Percentiles rank a stretch among this genome's conserved stretches.
Evolutionary conservation across 2,329 filamentous ascomycete species (phyloP).

Genomic region (Xylaria sp.): DNA sequence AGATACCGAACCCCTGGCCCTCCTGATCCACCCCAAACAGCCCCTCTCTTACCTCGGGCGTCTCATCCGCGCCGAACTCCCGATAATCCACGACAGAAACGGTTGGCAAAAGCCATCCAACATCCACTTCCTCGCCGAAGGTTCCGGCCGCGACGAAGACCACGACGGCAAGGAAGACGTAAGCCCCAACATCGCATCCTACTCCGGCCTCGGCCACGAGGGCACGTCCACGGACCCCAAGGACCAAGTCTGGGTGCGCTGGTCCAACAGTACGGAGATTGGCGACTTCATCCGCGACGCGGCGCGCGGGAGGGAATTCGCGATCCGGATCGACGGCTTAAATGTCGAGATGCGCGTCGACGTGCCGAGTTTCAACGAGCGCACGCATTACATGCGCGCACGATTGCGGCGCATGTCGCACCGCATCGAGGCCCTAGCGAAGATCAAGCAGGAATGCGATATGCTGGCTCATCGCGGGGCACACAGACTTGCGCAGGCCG

Average conservation of each 20-base stretch:
- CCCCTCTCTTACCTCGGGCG: constrained; percentile 86
- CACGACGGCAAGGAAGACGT: constrained; percentile 32
- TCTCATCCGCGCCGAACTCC: constrained; percentile 81
- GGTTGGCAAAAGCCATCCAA: constrained; percentile 64
- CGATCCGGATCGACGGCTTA: constrained; percentile 71
- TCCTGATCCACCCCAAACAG: constrained; percentile 84
- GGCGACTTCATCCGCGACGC: constrained; percentile 93
- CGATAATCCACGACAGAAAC: constrained; percentile 58
- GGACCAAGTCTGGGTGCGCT: constrained; percentile 69
- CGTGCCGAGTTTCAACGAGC: constrained; percentile 81
- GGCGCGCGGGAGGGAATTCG: constrained; percentile 76
- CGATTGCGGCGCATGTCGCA: constrained; percentile 66
- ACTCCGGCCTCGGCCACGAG: constrained; percentile 65
- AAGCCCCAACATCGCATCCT: constrained; percentile 55
- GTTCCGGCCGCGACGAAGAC: constrained; percentile 47
- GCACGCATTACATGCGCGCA: constrained; percentile 83
- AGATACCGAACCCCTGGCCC: constrained; percentile 74
- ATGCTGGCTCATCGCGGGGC: constrained; percentile 68
- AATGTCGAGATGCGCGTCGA: constrained; percentile 63
- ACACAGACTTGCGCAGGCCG: constrained; percentile 72
- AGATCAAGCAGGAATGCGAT: constrained; percentile 79
- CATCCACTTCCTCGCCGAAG: constrained; percentile 75
- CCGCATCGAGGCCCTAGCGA: constrained; percentile 63
- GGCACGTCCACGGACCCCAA: constrained; percentile 39
- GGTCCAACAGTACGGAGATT: constrained; percentile 83